Evolutionary conservation across 208 protist genomes (phyloP).

Genomic region (Trypanosoma theileri): DNA sequence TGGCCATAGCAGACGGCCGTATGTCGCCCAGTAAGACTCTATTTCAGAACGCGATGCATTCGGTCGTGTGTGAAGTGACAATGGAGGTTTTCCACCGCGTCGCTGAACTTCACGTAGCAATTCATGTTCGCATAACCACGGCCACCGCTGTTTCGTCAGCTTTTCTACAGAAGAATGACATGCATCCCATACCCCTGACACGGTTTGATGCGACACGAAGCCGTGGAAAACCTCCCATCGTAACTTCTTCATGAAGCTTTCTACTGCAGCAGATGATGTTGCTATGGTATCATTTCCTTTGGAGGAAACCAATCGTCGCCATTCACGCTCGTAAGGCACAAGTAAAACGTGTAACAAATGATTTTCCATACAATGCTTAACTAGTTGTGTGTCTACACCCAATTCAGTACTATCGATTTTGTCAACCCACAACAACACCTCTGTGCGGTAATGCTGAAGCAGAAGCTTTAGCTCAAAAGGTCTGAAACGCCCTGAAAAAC

Average conservation of each 20-base stretch:
- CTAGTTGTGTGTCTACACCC: slow-evolving; percentile 26
- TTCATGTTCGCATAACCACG: slow-evolving; percentile 54
- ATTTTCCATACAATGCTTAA: slow-evolving; percentile 37
- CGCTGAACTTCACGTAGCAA: slow-evolving; percentile 38
- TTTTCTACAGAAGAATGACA: slow-evolving; percentile 27
- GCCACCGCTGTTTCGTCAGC: slow-evolving; percentile 51
- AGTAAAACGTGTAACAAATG: slow-evolving; percentile 35
- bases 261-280: background rate
- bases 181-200: slow-evolving; percentile 34
- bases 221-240: slow-evolving; percentile 39
- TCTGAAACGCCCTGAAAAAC: slow-evolving; percentile 40
- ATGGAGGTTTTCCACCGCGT: slow-evolving; percentile 34
- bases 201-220: slow-evolving; percentile 31
- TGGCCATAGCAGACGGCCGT: slow-evolving; percentile 47
- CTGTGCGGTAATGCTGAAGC: slow-evolving; percentile 38
- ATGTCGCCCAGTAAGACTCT: slow-evolving; percentile 68
- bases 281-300: background rate
- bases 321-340: slow-evolving; percentile 19
- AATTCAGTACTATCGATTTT: background rate
- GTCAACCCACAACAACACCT: slow-evolving; percentile 29
- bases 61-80: slow-evolving; percentile 45
- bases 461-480: slow-evolving; percentile 54
- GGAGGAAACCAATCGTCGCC: background rate
- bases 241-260: slow-evolving; percentile 13
- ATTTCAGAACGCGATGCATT: slow-evolving; percentile 36